Conservation (phyloP, 768 basidiomycete genomes). For the Pleurotus sapidus region DNA sequence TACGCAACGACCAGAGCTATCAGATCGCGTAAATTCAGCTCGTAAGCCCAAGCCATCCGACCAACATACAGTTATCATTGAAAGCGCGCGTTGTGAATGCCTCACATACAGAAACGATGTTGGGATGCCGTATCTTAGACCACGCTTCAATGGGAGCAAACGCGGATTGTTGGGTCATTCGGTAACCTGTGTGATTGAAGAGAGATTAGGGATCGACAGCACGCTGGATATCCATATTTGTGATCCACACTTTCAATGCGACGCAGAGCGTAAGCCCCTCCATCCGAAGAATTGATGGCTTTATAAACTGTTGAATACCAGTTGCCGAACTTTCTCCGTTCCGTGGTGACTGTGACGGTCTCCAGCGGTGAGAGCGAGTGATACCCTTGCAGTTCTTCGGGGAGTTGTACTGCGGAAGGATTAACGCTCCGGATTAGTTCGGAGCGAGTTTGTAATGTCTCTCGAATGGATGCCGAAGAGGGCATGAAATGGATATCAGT, state of each 20-base stretch:
- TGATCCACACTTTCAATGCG: constrained; percentile 77
- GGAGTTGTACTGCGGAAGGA: constrained; percentile 48
- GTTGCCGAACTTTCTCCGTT: constrained; percentile 76
- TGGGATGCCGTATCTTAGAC: constrained; percentile 82
- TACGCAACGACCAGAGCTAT: constrained; percentile 90
- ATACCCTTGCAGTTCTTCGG: constrained; percentile 88
- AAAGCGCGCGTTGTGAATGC: constrained; percentile 96
- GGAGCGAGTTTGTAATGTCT: constrained; percentile 50
- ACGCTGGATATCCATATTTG: constrained; percentile 4
- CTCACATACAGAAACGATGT: constrained; percentile 78
- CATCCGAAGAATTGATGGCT: constrained; percentile 76
- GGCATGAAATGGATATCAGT: constrained; percentile 68
- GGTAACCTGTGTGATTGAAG: constrained; percentile 58
- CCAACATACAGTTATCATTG: constrained; percentile 79
- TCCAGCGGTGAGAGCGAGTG: constrained; percentile 85
- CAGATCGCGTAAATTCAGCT: neutral
- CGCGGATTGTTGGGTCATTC: constrained; percentile 76
- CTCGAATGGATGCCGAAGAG: constrained; percentile 39
- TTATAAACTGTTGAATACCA: constrained; percentile 86
- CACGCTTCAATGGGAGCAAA: constrained; percentile 84
- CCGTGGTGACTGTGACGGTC: constrained; percentile 35
- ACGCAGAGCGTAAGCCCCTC: constrained; percentile 71
- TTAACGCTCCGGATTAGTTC: constrained; percentile 59
- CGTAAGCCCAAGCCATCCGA: neutral
- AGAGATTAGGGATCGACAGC: constrained; percentile 7